These are phyloP conservation scores for Acanthamoeba royreba DNA, from an alignment of 208 protist species.

Conservation along the genomic window DNA sequence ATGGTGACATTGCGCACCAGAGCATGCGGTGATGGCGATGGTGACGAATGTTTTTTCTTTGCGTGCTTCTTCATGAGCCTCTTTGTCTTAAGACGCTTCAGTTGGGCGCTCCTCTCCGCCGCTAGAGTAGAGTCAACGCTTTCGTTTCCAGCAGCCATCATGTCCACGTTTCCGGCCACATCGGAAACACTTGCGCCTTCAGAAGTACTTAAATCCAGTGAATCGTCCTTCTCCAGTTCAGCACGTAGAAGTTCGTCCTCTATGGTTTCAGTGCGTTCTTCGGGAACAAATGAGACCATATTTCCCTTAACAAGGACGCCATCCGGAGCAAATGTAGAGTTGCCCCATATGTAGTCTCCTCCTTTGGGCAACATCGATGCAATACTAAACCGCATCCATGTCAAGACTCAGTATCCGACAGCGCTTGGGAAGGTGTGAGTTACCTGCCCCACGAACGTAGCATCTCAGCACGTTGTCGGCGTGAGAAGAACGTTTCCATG, in stretches of 20 bases:
- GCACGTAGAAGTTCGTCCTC: neutral
- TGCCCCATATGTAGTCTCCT: slow-evolving; percentile 55
- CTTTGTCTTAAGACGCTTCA: no score
- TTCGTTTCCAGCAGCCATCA: no score
- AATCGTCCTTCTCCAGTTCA: no score
- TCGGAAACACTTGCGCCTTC: no score
- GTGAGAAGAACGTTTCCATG: slow-evolving; percentile 84
- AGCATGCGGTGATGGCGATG: neutral
- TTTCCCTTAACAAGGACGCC: neutral
- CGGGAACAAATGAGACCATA: neutral
- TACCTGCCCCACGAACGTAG: slow-evolving; percentile 71
- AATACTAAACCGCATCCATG: no score
- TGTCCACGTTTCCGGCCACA: no score
- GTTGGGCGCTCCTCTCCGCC: no score
- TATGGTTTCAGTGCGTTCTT: neutral
- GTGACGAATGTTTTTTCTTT: neutral
- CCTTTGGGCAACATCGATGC: slow-evolving; percentile 53
- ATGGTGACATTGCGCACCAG: neutral
- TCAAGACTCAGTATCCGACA: no score
- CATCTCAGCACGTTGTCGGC: slow-evolving; percentile 76
- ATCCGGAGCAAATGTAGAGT: neutral
- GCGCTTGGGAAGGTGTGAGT: no score
- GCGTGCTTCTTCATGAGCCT: neutral
- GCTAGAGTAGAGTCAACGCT: no score
- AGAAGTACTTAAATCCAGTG: no score